Evolutionary conservation across 257 asterid genomes (phyloP).

Genomic region (Mentha longifolia): DNA sequence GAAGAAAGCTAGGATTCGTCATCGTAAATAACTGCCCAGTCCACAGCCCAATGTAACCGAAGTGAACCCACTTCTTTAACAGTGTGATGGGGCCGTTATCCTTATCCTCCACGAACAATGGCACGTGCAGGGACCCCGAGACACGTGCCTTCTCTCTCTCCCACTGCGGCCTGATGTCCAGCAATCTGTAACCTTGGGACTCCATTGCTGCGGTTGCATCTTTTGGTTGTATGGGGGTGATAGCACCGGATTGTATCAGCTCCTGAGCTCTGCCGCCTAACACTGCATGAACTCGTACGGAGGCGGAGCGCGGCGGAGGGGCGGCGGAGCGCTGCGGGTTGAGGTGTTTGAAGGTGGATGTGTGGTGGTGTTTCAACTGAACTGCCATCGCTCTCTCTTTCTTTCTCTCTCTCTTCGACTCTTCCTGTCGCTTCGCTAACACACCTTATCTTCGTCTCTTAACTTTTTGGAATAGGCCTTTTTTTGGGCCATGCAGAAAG

Average conservation of each 20-base stretch:
- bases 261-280: constrained; percentile 61
- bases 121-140: constrained; percentile 79
- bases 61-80: constrained; percentile 94
- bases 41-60: constrained; percentile 93
- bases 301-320: constrained; percentile 45
- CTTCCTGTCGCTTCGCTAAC: background rate
- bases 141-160: constrained; percentile 88
- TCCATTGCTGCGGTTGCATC: constrained; percentile 72
- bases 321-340: constrained; percentile 36
- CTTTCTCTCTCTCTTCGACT: too few species aligned
- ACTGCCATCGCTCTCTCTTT: constrained; percentile 47
- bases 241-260: constrained; percentile 75
- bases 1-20: constrained; percentile 63
- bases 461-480: background rate
- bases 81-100: constrained; percentile 73
- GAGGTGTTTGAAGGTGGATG: constrained; percentile 42
- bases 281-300: constrained; percentile 45
- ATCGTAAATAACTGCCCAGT: constrained; percentile 83
- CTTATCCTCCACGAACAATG: constrained; percentile 77
- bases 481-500: too few species aligned
- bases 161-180: constrained; percentile 92
- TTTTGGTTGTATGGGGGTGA: constrained; percentile 69
- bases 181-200: constrained; percentile 67
- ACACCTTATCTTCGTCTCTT: constrained; percentile 26
- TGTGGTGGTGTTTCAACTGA: constrained; percentile 60